phyloP scores from a whole-genome alignment of 768 basidiomycete genomes.

The Suillus weaverae region DNA sequence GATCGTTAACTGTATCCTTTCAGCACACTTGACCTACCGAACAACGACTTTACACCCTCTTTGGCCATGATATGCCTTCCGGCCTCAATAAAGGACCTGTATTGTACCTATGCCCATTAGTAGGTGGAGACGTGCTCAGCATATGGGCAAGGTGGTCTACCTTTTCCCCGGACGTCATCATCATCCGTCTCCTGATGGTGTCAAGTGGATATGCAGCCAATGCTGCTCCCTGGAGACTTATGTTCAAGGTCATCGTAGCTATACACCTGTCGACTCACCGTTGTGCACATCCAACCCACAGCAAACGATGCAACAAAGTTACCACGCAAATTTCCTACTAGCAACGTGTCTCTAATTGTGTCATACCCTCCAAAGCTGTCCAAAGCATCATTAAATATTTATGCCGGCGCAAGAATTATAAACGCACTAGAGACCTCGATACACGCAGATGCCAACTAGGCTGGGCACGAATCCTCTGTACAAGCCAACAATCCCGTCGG shows the following conservation, averaged over 20 bases:
- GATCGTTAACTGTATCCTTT: not conserved
- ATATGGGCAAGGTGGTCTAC: conserved; percentile 10
- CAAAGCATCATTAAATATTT: not conserved
- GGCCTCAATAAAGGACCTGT: conserved; percentile 42
- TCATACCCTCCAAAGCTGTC: conserved; percentile 46
- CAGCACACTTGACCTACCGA: conserved; percentile 28
- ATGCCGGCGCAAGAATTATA: not conserved
- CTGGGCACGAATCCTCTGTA: conserved; percentile 45
- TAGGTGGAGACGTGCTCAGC: not conserved
- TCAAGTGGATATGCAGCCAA: conserved; percentile 44
- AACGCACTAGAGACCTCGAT: conserved; percentile 45
- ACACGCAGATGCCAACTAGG: conserved; percentile 42
- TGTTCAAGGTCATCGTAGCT: not conserved
- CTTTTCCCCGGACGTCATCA: conserved; percentile 46
- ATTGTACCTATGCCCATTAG: conserved; percentile 31
- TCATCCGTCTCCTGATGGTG: conserved; percentile 47
- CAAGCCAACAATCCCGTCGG: conserved; percentile 42
- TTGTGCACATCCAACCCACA: conserved; percentile 44
- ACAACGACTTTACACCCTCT: conserved; percentile 39
- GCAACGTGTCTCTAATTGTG: conserved; percentile 37
- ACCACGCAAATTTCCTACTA: conserved; percentile 38
- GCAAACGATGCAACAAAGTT: conserved; percentile 42
- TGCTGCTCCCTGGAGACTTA: conserved; percentile 32
- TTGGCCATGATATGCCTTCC: conserved; percentile 40
- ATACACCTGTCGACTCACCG: conserved; percentile 23